Conservation (phyloP, 2,329 filamentous ascomycete species). For the Pseudogymnoascus sp. region DNA sequence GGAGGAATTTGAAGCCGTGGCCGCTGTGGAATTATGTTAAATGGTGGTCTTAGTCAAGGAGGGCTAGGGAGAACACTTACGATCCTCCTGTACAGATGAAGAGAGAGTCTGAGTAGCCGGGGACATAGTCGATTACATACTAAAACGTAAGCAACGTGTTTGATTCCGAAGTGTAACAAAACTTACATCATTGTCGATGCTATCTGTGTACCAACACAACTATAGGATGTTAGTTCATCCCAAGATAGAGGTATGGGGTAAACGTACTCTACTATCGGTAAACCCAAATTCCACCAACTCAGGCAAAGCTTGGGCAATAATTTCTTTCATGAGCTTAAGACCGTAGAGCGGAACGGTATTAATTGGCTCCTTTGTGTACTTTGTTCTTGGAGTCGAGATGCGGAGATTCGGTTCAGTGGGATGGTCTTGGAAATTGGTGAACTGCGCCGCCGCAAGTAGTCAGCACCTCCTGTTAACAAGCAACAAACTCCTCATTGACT, state of each 20-base stretch:
- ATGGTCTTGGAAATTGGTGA: slow-evolving; percentile 19
- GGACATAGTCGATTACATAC: slow-evolving; percentile 20
- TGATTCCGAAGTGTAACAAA: not conserved
- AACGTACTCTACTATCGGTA: slow-evolving; percentile 17
- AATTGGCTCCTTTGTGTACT: slow-evolving; percentile 19
- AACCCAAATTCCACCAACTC: slow-evolving; percentile 21
- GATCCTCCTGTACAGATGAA: slow-evolving; percentile 23
- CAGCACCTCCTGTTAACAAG: not conserved
- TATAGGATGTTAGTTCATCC: not conserved
- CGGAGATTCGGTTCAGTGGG: slow-evolving; percentile 12
- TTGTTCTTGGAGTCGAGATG: slow-evolving; percentile 20
- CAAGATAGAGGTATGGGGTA: not conserved
- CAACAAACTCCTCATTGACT: not conserved
- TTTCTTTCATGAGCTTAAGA: slow-evolving; percentile 20
- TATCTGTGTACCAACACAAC: slow-evolving; percentile 21
- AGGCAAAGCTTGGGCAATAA: slow-evolving; percentile 18
- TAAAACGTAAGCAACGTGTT: not conserved
- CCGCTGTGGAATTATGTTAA: slow-evolving; percentile 19
- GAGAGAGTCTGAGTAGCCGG: slow-evolving; percentile 19
- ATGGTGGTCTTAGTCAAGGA: slow-evolving; percentile 8
- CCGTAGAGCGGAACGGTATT: slow-evolving; percentile 21
- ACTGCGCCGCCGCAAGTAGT: slow-evolving; percentile 8
- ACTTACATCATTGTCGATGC: slow-evolving; percentile 16
- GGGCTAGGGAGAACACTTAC: not conserved
- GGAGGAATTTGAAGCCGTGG: slow-evolving; percentile 28